Evolutionary conservation across 1,284 basidiomycete species (phyloP).

Genomic region (Apiotrichum laibachii): DNA sequence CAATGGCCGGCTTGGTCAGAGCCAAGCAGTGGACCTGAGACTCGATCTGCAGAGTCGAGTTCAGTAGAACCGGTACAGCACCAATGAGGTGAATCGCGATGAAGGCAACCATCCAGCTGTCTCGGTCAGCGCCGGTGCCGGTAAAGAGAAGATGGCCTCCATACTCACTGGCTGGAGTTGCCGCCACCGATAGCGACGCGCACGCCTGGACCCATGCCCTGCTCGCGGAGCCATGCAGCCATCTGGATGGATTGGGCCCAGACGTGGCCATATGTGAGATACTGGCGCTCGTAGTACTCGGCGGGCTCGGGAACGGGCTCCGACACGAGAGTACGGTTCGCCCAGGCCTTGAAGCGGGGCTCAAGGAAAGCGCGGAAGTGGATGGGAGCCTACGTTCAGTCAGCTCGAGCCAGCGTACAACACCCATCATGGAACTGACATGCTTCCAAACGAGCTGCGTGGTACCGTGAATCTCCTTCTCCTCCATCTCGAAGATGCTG

Average conservation of each 20-base stretch:
- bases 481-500: conserved; percentile 42
- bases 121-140: background rate
- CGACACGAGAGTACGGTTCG: conserved; percentile 30
- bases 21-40: conserved; percentile 31
- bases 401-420: background rate
- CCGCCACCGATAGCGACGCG: conserved; percentile 37
- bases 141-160: background rate
- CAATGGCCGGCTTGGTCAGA: conserved; percentile 31
- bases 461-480: conserved; percentile 28
- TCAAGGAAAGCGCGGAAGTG: conserved; percentile 2
- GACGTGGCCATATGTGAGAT: conserved; percentile 32
- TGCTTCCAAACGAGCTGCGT: conserved; percentile 39
- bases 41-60: conserved; percentile 37
- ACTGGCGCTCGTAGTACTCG: conserved; percentile 9
- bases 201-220: conserved; percentile 31
- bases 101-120: conserved; percentile 32
- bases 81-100: conserved; percentile 38
- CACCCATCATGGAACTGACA: conserved; percentile 20
- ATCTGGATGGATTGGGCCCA: conserved; percentile 21
- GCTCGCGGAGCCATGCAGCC: conserved; percentile 31
- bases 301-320: conserved; percentile 18
- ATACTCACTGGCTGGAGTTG: conserved; percentile 24
- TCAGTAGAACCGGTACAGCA: conserved; percentile 37
- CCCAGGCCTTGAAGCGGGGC: conserved; percentile 10
- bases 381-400: no score